Conservation (phyloP, 306 rosid genomes). For the Trifolium dubium region DNA sequence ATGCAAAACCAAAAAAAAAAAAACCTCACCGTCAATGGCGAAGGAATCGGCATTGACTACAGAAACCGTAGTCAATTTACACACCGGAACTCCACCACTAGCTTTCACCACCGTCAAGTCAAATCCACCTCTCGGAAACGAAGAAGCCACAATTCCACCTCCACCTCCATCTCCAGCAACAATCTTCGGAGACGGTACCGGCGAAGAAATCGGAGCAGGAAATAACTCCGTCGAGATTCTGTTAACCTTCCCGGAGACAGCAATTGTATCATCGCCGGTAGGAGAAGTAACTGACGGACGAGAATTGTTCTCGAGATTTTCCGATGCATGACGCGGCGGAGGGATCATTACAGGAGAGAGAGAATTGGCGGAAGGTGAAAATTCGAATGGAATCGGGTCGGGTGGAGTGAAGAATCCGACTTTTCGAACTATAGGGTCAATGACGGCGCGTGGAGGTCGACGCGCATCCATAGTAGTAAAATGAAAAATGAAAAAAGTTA, state of each 20-base stretch:
- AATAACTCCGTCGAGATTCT: constrained; percentile 34
- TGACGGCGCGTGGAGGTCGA: constrained; percentile 50
- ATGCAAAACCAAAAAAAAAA: neutral
- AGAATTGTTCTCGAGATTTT: neutral
- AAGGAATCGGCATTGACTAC: constrained; percentile 42
- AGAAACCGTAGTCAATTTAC: constrained; percentile 55
- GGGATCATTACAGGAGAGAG: constrained; percentile 57
- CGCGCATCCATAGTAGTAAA: constrained; percentile 41
- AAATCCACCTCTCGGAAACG: constrained; percentile 47
- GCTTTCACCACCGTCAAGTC: constrained; percentile 48
- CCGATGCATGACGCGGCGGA: constrained; percentile 35
- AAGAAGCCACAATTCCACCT: constrained; percentile 43
- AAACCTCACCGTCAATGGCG: constrained; percentile 43
- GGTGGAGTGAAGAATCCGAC: constrained; percentile 56
- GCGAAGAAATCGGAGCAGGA: constrained; percentile 43
- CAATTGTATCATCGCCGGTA: constrained; percentile 26
- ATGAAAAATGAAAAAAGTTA: constrained; percentile 25
- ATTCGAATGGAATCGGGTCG: constrained; percentile 33
- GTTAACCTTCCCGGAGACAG: neutral
- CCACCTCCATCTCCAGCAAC: constrained; percentile 30
- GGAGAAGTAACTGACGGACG: neutral
- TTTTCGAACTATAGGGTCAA: constrained; percentile 52
- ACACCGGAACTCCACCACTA: constrained; percentile 53
- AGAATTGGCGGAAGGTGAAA: constrained; percentile 45
- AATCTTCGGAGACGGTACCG: constrained; percentile 33